phyloP scores from a whole-genome alignment of 1,284 basidiomycete genomes.

The Thelephora terrestris region DNA sequence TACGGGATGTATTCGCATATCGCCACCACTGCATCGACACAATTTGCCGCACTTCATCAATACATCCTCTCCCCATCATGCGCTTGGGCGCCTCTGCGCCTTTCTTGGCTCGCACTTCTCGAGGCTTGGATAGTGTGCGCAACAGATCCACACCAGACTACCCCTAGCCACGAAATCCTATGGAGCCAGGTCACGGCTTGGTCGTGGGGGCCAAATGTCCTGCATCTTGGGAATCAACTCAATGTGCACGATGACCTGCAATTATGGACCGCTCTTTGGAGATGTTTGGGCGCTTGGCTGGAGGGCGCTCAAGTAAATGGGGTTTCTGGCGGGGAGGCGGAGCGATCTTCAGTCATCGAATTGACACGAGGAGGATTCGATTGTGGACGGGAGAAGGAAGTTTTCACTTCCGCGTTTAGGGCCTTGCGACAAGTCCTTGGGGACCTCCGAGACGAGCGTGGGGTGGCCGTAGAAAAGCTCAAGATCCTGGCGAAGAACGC shows the following conservation, averaged over 20 bases:
- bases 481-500: slow-evolving; percentile 24
- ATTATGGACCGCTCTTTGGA: slow-evolving; percentile 43
- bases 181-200: slow-evolving; percentile 81
- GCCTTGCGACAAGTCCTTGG: slow-evolving; percentile 23
- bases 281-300: slow-evolving; percentile 54
- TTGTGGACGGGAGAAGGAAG: slow-evolving; percentile 26
- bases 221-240: slow-evolving; percentile 26
- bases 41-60: slow-evolving; percentile 35
- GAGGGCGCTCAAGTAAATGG: slow-evolving; percentile 69
- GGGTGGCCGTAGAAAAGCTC: slow-evolving; percentile 9
- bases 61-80: slow-evolving; percentile 33
- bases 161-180: slow-evolving; percentile 76
- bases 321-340: slow-evolving; percentile 51
- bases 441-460: slow-evolving; percentile 7
- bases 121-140: slow-evolving; percentile 77
- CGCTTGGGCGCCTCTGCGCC: slow-evolving; percentile 25
- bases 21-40: slow-evolving; percentile 50
- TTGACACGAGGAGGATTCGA: slow-evolving; percentile 31
- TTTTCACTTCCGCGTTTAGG: slow-evolving; percentile 26
- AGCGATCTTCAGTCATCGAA: slow-evolving; percentile 33
- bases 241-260: slow-evolving; percentile 11
- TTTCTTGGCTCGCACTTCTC: slow-evolving; percentile 45
- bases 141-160: slow-evolving; percentile 81
- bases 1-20: slow-evolving; percentile 73
- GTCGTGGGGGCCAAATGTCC: slow-evolving; percentile 61